A percentile compares a stretch with the other conserved stretches of the same genome.
Conservation (phyloP, 2,329 filamentous ascomycete species). For the Laburnicola sp. region DNA sequence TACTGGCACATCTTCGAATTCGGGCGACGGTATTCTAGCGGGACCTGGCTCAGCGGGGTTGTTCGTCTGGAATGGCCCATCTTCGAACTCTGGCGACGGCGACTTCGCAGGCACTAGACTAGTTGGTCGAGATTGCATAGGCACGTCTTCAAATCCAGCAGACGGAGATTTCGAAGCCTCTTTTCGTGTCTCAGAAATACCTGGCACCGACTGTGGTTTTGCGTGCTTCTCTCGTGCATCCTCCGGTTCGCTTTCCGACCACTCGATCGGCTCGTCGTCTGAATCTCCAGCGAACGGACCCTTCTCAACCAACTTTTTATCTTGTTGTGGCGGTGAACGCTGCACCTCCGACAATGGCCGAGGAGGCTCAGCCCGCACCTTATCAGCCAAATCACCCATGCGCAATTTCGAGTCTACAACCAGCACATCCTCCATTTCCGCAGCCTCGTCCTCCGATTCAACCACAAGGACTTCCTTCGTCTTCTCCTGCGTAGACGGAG, state of each 20-base stretch:
- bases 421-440: slow-evolving; percentile 40
- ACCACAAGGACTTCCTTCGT: slow-evolving; percentile 62
- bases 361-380: slow-evolving; percentile 48
- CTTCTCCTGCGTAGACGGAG: slow-evolving; percentile 48
- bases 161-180: slow-evolving; percentile 47
- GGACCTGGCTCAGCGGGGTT: slow-evolving; percentile 14
- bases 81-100: slow-evolving; percentile 54
- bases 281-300: slow-evolving; percentile 34
- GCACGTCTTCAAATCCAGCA: slow-evolving; percentile 57
- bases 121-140: slow-evolving; percentile 18
- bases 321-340: slow-evolving; percentile 24
- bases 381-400: slow-evolving; percentile 52
- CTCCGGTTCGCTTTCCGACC: slow-evolving; percentile 58
- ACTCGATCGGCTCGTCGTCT: slow-evolving; percentile 51
- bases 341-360: slow-evolving; percentile 26
- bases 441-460: slow-evolving; percentile 60
- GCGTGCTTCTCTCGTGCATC: slow-evolving; percentile 15
- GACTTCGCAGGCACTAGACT: slow-evolving; percentile 38
- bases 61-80: slow-evolving; percentile 42
- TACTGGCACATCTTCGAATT: slow-evolving; percentile 56
- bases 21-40: slow-evolving; percentile 50
- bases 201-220: background rate
- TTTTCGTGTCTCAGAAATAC: slow-evolving; percentile 35
- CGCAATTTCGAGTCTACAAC: slow-evolving; percentile 35
- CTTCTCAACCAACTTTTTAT: slow-evolving; percentile 20